Evolutionary conservation across 2,329 filamentous ascomycete species (phyloP).

Genomic region (Davidsoniella neocaledoniae): DNA sequence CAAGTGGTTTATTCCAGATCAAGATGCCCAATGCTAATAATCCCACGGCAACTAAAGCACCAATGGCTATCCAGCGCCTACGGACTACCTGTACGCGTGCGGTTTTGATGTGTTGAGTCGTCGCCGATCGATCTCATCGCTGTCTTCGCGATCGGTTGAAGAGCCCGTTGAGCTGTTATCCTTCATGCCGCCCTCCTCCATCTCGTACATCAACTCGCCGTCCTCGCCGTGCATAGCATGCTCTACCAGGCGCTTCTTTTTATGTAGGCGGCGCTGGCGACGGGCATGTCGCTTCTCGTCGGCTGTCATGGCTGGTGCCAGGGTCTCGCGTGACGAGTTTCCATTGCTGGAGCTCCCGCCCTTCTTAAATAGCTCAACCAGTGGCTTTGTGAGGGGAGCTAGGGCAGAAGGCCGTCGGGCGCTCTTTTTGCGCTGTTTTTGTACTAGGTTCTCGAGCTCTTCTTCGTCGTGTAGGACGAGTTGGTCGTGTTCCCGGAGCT

Average conservation of each 20-base stretch:
- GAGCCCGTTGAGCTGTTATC: slow-evolving; percentile 48
- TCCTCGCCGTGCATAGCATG: slow-evolving; percentile 47
- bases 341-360: neutral
- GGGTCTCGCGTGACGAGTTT: neutral
- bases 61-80: slow-evolving; percentile 23
- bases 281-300: slow-evolving; percentile 32
- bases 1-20: slow-evolving; percentile 4
- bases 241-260: slow-evolving; percentile 34
- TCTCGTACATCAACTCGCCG: slow-evolving; percentile 69
- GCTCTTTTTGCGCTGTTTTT: slow-evolving; percentile 28
- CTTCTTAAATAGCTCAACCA: slow-evolving; percentile 14
- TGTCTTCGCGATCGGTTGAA: slow-evolving; percentile 43
- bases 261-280: slow-evolving; percentile 33
- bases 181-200: slow-evolving; percentile 64
- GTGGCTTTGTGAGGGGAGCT: slow-evolving; percentile 30
- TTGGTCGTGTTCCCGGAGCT: slow-evolving; percentile 52
- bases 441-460: slow-evolving; percentile 44
- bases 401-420: slow-evolving; percentile 31
- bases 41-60: slow-evolving; percentile 27
- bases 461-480: slow-evolving; percentile 62
- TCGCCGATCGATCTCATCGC: slow-evolving; percentile 40
- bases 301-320: slow-evolving; percentile 12
- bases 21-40: slow-evolving; percentile 16
- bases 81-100: neutral
- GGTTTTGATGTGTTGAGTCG: slow-evolving; percentile 27